phyloP scores from a whole-genome alignment of 2,329 filamentous ascomycete species.

The Fusarium albidum region DNA sequence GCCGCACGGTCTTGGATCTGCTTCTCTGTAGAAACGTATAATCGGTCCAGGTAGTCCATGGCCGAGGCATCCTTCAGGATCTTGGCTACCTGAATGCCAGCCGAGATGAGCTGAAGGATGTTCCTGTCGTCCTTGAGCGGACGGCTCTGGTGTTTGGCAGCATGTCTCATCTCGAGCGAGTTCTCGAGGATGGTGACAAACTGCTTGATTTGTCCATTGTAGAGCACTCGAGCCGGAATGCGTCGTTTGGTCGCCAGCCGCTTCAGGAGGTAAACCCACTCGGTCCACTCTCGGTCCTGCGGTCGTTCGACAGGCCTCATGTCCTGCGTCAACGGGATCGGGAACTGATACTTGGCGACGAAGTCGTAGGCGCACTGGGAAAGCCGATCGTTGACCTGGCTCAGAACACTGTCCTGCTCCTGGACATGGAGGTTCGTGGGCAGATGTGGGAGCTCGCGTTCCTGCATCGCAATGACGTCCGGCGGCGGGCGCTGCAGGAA shows the following conservation, averaged over 20 bases:
- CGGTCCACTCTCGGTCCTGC: slow-evolving; percentile 86
- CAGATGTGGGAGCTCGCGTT: slow-evolving; percentile 81
- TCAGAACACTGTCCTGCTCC: slow-evolving; percentile 84
- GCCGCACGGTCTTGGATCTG: slow-evolving; percentile 74
- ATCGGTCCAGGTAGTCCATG: slow-evolving; percentile 81
- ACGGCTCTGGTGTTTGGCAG: slow-evolving; percentile 82
- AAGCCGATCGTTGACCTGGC: slow-evolving; percentile 82
- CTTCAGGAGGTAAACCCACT: slow-evolving; percentile 90
- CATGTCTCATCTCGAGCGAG: slow-evolving; percentile 86
- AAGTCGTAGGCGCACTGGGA: slow-evolving; percentile 91
- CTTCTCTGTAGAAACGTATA: slow-evolving; percentile 84
- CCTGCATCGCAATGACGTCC: slow-evolving; percentile 77
- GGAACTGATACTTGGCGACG: slow-evolving; percentile 90
- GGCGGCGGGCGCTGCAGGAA: slow-evolving; percentile 77
- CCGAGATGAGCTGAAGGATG: slow-evolving; percentile 86
- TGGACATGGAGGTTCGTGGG: slow-evolving; percentile 84
- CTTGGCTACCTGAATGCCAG: slow-evolving; percentile 86
- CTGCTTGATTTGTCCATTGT: slow-evolving; percentile 91
- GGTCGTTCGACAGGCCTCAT: slow-evolving; percentile 79
- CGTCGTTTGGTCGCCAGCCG: slow-evolving; percentile 85
- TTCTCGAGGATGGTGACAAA: slow-evolving; percentile 89
- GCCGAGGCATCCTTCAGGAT: slow-evolving; percentile 85
- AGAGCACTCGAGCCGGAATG: slow-evolving; percentile 83
- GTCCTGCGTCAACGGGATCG: slow-evolving; percentile 83
- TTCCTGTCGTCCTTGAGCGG: slow-evolving; percentile 89